These are phyloP conservation scores for Agaricus subrufescens DNA, from an alignment of 768 basidiomycete species.

Conservation along the genomic window DNA sequence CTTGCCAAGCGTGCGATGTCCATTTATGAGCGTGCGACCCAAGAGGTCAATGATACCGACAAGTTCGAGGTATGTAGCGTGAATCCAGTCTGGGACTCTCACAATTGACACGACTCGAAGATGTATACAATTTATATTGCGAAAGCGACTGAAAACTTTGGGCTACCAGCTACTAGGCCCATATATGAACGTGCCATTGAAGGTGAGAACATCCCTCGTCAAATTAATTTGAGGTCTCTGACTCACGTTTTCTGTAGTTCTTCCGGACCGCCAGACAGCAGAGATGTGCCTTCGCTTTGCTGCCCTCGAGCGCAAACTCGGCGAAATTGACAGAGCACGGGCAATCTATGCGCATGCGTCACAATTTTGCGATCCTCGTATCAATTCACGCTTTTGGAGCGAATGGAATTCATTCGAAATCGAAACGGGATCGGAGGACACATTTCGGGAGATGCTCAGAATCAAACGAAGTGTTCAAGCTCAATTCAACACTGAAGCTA, in stretches of 20 bases:
- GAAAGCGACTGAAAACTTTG: constrained; percentile 93
- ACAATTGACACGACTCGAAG: constrained; percentile 30
- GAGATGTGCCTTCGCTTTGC: constrained; percentile 98
- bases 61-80: constrained; percentile 80
- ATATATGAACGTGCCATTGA: constrained; percentile 97
- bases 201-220: constrained; percentile 23
- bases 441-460: constrained; percentile 91
- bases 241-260: constrained; percentile 30
- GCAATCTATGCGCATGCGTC: constrained; percentile 97
- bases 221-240: neutral
- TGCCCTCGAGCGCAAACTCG: constrained; percentile 91
- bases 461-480: constrained; percentile 99
- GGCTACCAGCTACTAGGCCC: constrained; percentile 90
- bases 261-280: constrained; percentile 92
- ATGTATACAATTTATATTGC: constrained; percentile 98
- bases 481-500: constrained; percentile 96
- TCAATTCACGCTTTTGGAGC: constrained; percentile 88
- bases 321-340: constrained; percentile 96
- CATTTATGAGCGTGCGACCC: constrained; percentile 90
- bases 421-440: constrained; percentile 98
- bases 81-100: too few relatives aligned
- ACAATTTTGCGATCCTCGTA: constrained; percentile 96
- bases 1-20: constrained; percentile 95
- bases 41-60: constrained; percentile 82
- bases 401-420: constrained; percentile 99